Evolutionary conservation across 2,329 filamentous ascomycete genomes (phyloP).

Genomic region (Talaromyces verruculosus): DNA sequence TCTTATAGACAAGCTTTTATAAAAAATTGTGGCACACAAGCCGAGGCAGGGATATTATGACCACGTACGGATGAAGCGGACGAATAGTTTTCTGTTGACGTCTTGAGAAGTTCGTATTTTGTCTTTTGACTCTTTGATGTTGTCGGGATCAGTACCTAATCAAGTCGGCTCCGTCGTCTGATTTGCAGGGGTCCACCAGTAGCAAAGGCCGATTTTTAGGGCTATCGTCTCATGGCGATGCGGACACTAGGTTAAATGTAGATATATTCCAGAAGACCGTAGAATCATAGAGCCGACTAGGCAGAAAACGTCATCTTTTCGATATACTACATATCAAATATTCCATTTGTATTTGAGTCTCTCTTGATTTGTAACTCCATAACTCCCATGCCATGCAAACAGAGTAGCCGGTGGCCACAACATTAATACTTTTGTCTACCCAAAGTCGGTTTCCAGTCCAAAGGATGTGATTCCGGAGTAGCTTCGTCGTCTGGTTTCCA

Average conservation of each 20-base stretch:
- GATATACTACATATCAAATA: neutral
- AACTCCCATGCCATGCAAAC: slow-evolving; percentile 35
- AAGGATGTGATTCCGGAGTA: slow-evolving; percentile 83
- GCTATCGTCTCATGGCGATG: neutral
- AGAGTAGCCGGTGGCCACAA: slow-evolving; percentile 8
- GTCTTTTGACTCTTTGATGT: neutral
- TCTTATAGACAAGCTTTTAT: too few species aligned
- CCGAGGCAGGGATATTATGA: neutral
- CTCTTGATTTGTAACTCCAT: slow-evolving; percentile 16
- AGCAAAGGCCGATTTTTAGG: neutral
- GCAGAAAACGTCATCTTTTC: neutral
- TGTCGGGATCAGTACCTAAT: neutral
- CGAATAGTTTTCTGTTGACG: neutral
- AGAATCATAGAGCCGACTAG: neutral
- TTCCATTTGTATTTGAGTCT: neutral
- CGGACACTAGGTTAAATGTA: slow-evolving; percentile 3
- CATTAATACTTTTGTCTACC: slow-evolving; percentile 71
- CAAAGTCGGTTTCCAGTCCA: slow-evolving; percentile 86
- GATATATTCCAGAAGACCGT: neutral
- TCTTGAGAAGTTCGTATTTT: neutral
- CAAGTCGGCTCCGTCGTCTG: neutral
- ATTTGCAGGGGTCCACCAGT: neutral
- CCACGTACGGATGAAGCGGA: neutral
- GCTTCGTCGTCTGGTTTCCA: slow-evolving; percentile 94
- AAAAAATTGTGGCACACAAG: too few species aligned